phyloP scores from a whole-genome alignment of 2,329 filamentous ascomycete species.

The Didymella lethalis region DNA sequence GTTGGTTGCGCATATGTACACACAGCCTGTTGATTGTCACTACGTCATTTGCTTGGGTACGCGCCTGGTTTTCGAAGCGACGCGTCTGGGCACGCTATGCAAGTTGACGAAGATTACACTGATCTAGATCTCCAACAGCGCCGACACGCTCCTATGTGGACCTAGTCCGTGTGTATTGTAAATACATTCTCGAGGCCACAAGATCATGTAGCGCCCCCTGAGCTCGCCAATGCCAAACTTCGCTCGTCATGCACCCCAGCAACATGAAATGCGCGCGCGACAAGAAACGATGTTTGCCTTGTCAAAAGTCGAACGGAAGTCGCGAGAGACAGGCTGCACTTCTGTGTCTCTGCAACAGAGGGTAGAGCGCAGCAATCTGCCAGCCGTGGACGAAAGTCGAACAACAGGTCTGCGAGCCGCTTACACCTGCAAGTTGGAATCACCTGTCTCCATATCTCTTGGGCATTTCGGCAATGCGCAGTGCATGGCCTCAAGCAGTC shows the following conservation, averaged over 20 bases:
- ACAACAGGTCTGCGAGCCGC: not conserved
- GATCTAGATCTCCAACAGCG: not conserved
- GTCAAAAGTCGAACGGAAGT: not conserved
- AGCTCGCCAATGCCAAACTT: not conserved
- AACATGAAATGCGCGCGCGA: not conserved
- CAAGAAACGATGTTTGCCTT: not conserved
- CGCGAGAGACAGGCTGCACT: not conserved
- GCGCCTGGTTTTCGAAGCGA: conserved; percentile 11
- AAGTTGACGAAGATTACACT: not conserved
- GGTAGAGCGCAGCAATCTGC: not conserved
- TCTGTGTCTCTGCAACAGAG: not conserved
- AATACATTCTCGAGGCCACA: not conserved
- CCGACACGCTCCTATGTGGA: not conserved
- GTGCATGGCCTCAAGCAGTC: not conserved
- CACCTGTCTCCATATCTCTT: too few species aligned
- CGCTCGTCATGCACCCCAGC: not conserved
- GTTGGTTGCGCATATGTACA: conserved; percentile 8
- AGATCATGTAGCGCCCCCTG: not conserved
- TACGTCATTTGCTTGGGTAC: conserved; percentile 25
- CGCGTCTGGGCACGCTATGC: conserved; percentile 8
- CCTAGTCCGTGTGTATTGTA: not conserved
- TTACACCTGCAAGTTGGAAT: not conserved
- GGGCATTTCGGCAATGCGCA: not conserved
- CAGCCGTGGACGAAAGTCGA: not conserved
- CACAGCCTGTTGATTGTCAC: conserved; percentile 18